phyloP scores from a whole-genome alignment of 768 basidiomycete species.

The Phaffia australis region DNA sequence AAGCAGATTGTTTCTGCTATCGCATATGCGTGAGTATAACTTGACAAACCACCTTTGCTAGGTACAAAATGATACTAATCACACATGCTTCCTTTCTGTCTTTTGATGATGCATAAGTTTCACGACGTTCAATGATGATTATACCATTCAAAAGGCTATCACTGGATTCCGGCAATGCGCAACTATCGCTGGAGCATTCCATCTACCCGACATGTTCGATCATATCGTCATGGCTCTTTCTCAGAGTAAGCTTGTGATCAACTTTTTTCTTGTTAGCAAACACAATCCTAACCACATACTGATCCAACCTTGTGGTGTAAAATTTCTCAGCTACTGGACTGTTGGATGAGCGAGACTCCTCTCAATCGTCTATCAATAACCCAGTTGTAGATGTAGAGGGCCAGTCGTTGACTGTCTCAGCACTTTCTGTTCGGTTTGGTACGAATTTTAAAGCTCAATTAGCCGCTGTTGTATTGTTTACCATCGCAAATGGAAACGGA shows the following conservation, averaged over 20 bases:
- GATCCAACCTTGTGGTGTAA: background rate
- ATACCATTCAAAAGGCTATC: constrained; percentile 86
- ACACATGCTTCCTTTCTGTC: background rate
- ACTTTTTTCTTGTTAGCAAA: background rate
- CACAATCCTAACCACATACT: too few species aligned
- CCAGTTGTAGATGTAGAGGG: constrained; percentile 83
- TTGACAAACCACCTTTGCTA: background rate
- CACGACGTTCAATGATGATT: constrained; percentile 91
- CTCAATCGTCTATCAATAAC: constrained; percentile 57
- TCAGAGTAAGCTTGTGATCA: constrained; percentile 15
- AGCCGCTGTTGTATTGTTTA: constrained; percentile 92
- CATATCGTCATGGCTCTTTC: constrained; percentile 87
- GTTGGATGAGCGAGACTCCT: constrained; percentile 49
- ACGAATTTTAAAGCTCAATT: constrained; percentile 90
- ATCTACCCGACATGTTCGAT: constrained; percentile 89
- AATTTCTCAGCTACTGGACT: constrained; percentile 62
- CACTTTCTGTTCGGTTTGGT: constrained; percentile 83
- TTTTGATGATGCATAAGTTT: constrained; percentile 42
- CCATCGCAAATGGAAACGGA: constrained; percentile 92
- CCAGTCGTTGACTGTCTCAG: constrained; percentile 79
- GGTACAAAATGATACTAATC: background rate
- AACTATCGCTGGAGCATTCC: constrained; percentile 76
- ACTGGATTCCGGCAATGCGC: constrained; percentile 96
- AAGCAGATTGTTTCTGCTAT: constrained; percentile 86
- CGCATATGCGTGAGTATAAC: constrained; percentile 53